Conservation (phyloP, 345 rosid species). For the Eucalyptus polybractea region DNA sequence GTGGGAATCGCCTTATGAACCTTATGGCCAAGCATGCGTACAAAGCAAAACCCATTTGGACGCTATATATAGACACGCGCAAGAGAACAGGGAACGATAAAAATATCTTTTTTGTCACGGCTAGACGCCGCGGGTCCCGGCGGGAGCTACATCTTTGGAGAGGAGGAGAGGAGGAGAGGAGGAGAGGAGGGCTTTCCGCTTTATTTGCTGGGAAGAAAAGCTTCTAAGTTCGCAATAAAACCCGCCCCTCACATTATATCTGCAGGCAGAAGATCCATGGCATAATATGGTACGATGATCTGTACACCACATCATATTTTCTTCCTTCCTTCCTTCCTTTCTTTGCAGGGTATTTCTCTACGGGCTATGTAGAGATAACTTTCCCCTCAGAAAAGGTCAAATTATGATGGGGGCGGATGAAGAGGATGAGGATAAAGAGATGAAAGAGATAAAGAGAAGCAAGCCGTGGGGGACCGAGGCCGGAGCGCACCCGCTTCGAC, state of each 20-base stretch:
- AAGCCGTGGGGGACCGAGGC: neutral
- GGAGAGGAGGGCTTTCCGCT: neutral
- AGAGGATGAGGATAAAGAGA: neutral
- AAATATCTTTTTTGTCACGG: neutral
- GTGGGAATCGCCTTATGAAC: neutral
- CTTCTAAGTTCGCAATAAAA: neutral
- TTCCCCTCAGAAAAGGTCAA: neutral
- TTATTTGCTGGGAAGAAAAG: neutral
- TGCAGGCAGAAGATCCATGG: neutral
- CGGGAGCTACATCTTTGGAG: neutral
- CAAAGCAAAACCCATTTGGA: neutral
- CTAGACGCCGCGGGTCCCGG: neutral
- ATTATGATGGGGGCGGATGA: neutral
- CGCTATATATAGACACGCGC: neutral
- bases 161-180: neutral
- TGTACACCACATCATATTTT: constrained; percentile 10
- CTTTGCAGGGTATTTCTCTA: neutral
- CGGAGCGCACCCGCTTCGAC: neutral
- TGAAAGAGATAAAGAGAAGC: neutral
- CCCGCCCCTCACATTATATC: neutral
- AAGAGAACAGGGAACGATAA: neutral
- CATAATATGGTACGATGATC: constrained; percentile 6
- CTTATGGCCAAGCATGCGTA: neutral
- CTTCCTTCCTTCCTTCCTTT: neutral
- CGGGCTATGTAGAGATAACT: neutral